These are phyloP conservation scores for Fusarium luffae DNA, from an alignment of 2,329 filamentous ascomycete species.

Conservation along the genomic window DNA sequence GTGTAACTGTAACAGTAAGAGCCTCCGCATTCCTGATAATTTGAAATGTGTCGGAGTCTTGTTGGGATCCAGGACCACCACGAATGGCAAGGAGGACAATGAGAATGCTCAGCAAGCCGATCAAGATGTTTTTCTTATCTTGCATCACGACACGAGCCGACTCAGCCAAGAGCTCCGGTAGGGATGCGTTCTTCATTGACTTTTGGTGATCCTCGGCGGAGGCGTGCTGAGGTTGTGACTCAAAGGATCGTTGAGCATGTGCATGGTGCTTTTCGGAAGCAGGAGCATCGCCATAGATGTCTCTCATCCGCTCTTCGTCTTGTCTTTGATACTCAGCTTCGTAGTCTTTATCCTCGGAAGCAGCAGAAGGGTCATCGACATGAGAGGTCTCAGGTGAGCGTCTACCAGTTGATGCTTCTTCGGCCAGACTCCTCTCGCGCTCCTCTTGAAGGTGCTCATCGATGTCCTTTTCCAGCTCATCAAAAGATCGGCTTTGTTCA, in stretches of 20 bases:
- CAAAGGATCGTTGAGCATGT: conserved; percentile 12
- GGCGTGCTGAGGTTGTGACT: neutral
- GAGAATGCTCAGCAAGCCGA: conserved; percentile 64
- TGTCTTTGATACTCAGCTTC: conserved; percentile 52
- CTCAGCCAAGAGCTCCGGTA: conserved; percentile 65
- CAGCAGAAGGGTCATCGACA: conserved; percentile 15
- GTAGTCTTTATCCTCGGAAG: conserved; percentile 15
- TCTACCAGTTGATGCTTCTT: conserved; percentile 10
- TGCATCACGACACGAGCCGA: conserved; percentile 64
- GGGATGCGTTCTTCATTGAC: conserved; percentile 57
- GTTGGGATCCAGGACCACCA: conserved; percentile 36
- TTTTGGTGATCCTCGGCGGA: conserved; percentile 43
- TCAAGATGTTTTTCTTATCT: conserved; percentile 70
- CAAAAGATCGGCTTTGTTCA: conserved; percentile 29
- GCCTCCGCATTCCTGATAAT: conserved; percentile 41
- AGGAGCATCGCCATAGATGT: conserved; percentile 57
- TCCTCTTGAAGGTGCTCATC: conserved; percentile 38
- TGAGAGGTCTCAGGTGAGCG: conserved; percentile 31
- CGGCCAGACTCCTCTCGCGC: conserved; percentile 31
- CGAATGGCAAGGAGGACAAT: conserved; percentile 62
- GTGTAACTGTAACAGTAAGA: conserved; percentile 44
- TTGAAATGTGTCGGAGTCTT: conserved; percentile 46
- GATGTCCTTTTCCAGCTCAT: conserved; percentile 37
- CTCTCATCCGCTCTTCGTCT: conserved; percentile 64
- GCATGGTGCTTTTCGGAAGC: conserved; percentile 13